Base-by-base conservation (phyloP, 495 filamentous ascomycete genomes). In the Penicillium ucsense region DNA sequence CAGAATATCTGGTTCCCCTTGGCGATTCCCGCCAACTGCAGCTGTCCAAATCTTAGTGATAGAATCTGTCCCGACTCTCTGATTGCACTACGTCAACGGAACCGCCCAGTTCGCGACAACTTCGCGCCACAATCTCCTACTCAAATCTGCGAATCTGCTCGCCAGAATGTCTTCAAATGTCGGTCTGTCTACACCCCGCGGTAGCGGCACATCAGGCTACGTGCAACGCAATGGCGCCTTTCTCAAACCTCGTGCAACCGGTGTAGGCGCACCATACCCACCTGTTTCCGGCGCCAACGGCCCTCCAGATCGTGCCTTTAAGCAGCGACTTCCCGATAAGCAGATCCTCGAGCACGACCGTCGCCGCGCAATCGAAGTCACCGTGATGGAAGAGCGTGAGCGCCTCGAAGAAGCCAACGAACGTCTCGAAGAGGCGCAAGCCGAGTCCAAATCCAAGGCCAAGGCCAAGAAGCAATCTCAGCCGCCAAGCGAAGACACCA, bases 161-260 rank as follows among this genome's bases (percentile, higher is more conserved):
- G 20, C 20, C 35, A 45, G 44, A 38, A 98, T 97, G 92, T 91
- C 91, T 47, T 89, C 89, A 50, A 99, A 99, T 74, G 94, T 99
- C 68, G 94, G 94, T 51, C 89, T 99, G 60, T 76, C 85, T 44
- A 99, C 94, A 20, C 94, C 94, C 5, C 86, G 94, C 51, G 94
- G 94, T 48, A 89, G 82, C 56, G 92, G 92, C 47, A 99, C 94
- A 50, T 95, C 88, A 4, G 94, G 94, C 61, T 97, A 96, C 71
- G 89, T 99, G 45, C 91, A 96, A 62, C 86, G 87, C 60, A 99
- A 97, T 70, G 77, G 83, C 48, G 91, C 94, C 6, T 82, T 92
- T 71, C 79, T 94, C 45, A 82, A 77, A 54, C 88, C 85, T 8
- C 89, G 90, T 70, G 73, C 72, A 55, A 60, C 60, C 28, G 70